Conservation (phyloP, 257 asterid species). For the Ehretia macrophylla region DNA sequence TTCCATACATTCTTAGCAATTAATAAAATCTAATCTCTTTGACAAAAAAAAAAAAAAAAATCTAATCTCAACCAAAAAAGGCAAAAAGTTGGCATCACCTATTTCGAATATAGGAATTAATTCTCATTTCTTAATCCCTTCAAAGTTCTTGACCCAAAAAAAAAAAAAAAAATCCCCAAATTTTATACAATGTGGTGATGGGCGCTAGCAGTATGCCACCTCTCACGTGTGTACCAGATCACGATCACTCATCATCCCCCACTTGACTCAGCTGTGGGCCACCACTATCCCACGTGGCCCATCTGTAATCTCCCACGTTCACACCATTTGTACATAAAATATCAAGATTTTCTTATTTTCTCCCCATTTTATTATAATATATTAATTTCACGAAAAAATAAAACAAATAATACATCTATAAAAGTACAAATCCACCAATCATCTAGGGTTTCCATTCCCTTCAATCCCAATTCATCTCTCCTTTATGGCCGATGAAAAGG, state of each 20-base stretch:
- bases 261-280: conserved; percentile 9
- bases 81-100: too few species aligned
- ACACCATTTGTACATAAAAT: not conserved
- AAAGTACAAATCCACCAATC: conserved; percentile 13
- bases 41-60: too few species aligned
- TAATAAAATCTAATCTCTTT: too few species aligned
- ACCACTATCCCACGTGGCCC: conserved; percentile 16
- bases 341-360: not conserved
- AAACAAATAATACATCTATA: not conserved
- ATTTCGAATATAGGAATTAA: too few species aligned
- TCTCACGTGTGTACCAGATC: conserved; percentile 8
- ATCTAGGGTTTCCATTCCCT: conserved; percentile 23
- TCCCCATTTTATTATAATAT: too few species aligned
- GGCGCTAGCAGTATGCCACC: not conserved
- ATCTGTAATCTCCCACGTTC: conserved; percentile 6
- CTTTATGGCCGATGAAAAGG: conserved; percentile 22
- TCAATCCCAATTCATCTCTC: conserved; percentile 14
- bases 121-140: too few species aligned
- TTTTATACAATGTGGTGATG: not conserved
- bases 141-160: too few species aligned
- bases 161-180: too few species aligned
- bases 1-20: too few species aligned
- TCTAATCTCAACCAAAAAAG: too few species aligned
- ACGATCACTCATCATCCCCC: conserved; percentile 4
- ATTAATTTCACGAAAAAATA: not conserved